These are phyloP conservation scores for Asterochloris sp. DNA, from an alignment of 139 green algal species.

Conservation along the genomic window DNA sequence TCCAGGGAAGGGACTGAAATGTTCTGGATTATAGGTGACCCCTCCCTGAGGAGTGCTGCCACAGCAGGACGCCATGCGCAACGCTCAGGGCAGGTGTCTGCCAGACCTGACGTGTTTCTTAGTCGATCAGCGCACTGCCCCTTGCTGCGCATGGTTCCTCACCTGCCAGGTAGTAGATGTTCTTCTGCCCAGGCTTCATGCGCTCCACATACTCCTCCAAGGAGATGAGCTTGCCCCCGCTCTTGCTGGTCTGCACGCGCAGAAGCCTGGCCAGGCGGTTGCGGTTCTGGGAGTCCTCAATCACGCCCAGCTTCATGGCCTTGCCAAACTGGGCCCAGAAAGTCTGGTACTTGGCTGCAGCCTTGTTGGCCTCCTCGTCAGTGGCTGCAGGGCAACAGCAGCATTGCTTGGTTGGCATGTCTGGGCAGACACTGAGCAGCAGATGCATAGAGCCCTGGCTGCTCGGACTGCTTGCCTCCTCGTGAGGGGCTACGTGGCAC, in stretches of 20 bases:
- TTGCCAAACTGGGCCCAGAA: conserved; percentile 93
- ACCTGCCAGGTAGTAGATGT: conserved; percentile 96
- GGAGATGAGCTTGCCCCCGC: conserved; percentile 59
- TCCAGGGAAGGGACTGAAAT: too few relatives aligned
- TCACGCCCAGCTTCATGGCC: conserved; percentile 94
- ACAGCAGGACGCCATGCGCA: too few relatives aligned
- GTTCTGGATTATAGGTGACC: too few relatives aligned
- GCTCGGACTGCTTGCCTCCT: not conserved
- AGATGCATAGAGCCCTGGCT: too few relatives aligned
- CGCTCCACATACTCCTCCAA: conserved; percentile 87
- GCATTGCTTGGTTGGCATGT: not conserved
- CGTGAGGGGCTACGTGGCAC: too few relatives aligned
- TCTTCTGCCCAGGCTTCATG: conserved; percentile 94
- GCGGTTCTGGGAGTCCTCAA: conserved; percentile 92
- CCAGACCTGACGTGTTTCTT: too few relatives aligned
- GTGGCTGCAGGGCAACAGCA: conserved; percentile 28
- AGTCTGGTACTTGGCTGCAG: conserved; percentile 65
- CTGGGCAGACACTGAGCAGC: not conserved
- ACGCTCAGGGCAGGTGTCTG: too few relatives aligned
- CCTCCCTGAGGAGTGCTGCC: too few relatives aligned
- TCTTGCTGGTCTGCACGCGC: conserved; percentile 32
- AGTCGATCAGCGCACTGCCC: too few relatives aligned
- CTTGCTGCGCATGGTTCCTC: not conserved
- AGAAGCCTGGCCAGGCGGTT: conserved; percentile 66
- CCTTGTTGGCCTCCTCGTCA: conserved; percentile 31